Percentiles rank a stretch among this genome's conserved stretches.
Evolutionary conservation across 2,329 filamentous ascomycete genomes (phyloP).

Genomic region (Trichoderma afroharzianum): DNA sequence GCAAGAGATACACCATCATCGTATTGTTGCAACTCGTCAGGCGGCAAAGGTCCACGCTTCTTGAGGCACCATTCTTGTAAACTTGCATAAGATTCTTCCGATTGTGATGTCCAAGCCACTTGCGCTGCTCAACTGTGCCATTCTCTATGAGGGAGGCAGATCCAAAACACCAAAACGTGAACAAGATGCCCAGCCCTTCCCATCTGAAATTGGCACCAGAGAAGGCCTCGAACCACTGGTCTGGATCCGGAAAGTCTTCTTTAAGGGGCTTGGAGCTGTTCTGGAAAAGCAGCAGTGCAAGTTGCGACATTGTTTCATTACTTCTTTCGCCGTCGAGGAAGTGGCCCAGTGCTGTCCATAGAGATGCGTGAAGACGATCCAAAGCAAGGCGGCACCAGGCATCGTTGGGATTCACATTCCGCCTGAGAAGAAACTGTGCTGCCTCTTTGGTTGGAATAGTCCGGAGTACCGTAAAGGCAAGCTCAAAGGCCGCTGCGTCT

Average conservation of each 20-base stretch:
- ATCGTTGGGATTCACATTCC: not conserved
- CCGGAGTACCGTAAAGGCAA: not conserved
- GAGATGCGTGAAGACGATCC: not conserved
- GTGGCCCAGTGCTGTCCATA: not conserved
- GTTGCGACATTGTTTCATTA: not conserved
- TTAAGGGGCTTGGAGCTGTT: slow-evolving; percentile 37
- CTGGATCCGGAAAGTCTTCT: slow-evolving; percentile 33
- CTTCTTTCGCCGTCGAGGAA: not conserved
- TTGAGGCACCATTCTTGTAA: not conserved
- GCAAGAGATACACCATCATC: slow-evolving; percentile 9
- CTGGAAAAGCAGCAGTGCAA: slow-evolving; percentile 34
- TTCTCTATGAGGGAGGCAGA: not conserved
- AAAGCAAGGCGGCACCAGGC: slow-evolving; percentile 3
- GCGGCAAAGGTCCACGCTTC: not conserved
- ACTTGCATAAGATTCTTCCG: not conserved
- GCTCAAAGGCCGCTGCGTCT: not conserved
- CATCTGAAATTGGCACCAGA: slow-evolving; percentile 38
- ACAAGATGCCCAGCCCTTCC: slow-evolving; percentile 42
- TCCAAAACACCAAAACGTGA: slow-evolving; percentile 8
- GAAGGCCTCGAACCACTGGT: slow-evolving; percentile 39
- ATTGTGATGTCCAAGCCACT: not conserved
- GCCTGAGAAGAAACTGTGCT: not conserved
- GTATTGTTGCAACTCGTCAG: not conserved
- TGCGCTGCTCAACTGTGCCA: not conserved
- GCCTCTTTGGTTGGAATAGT: not conserved